These are phyloP conservation scores for Myrica gale DNA, from an alignment of 306 rosid species.

Conservation along the genomic window DNA sequence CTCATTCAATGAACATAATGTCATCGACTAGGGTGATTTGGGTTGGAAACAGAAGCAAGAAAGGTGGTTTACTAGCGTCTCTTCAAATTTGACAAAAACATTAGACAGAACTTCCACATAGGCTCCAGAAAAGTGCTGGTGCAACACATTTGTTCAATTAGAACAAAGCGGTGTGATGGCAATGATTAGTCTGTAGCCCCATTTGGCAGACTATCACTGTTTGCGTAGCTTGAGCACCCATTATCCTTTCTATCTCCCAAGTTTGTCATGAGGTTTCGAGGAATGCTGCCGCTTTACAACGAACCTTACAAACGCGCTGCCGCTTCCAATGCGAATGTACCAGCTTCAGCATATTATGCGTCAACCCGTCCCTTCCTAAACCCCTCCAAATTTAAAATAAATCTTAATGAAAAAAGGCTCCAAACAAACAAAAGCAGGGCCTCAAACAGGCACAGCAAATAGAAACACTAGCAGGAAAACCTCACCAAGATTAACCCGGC, in stretches of 20 bases:
- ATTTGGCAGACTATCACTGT: neutral
- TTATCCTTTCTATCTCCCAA: too few relatives aligned
- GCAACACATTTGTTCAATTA: neutral
- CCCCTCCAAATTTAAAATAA: constrained; percentile 31
- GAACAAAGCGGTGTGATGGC: neutral
- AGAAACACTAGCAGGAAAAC: neutral
- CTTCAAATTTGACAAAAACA: neutral
- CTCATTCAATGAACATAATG: neutral
- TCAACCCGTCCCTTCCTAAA: constrained; percentile 92
- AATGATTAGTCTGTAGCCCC: neutral
- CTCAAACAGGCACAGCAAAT: neutral
- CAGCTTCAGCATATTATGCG: constrained; percentile 96
- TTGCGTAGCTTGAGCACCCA: neutral
- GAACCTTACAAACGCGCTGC: constrained; percentile 67
- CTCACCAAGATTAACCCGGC: constrained; percentile 95
- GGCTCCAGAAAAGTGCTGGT: neutral
- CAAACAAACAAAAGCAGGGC: neutral
- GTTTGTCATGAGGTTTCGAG: neutral
- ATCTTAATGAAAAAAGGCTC: neutral
- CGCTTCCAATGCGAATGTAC: constrained; percentile 94
- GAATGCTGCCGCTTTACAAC: constrained; percentile 65
- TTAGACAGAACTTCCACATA: neutral
- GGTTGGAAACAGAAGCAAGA: neutral
- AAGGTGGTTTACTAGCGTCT: neutral
- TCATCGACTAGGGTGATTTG: too few relatives aligned